phyloP scores from a whole-genome alignment of 2,329 filamentous ascomycete species.

The Aspergillus uvarum region DNA sequence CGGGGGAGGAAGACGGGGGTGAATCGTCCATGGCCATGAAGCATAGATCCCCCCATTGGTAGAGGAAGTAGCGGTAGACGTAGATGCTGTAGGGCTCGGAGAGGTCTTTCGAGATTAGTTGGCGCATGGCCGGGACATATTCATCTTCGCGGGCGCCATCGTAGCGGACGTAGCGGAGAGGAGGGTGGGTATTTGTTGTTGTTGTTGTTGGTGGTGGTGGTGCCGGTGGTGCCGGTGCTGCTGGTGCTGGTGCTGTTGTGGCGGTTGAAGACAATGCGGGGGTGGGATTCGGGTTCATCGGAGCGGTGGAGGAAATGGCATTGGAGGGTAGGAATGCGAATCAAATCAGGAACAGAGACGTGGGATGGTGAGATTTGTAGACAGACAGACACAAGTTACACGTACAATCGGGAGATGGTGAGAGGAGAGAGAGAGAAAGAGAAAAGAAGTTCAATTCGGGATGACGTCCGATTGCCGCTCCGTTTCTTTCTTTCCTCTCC shows the following conservation, averaged over 20 bases:
- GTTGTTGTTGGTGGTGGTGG: conserved; percentile 28
- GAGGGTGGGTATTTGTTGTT: conserved; percentile 26
- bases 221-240: neutral
- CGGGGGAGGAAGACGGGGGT: conserved; percentile 12
- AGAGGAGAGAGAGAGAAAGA: neutral
- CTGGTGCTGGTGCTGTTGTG: neutral
- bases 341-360: no score
- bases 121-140: conserved; percentile 81
- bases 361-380: no score
- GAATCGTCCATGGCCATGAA: conserved; percentile 68
- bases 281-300: conserved; percentile 32
- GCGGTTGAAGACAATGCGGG: conserved; percentile 7
- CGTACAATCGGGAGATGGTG: no score
- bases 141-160: conserved; percentile 58
- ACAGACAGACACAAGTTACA: no score
- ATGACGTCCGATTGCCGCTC: conserved; percentile 3
- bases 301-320: conserved; percentile 8
- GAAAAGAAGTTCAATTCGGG: neutral
- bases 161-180: conserved; percentile 60
- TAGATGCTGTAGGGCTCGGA: conserved; percentile 99
- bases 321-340: neutral
- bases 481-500: neutral
- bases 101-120: conserved; percentile 91
- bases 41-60: conserved; percentile 97
- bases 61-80: conserved; percentile 96